These are phyloP conservation scores for Astragalus membranaceus DNA, from an alignment of 306 rosid genomes.

Conservation along the genomic window DNA sequence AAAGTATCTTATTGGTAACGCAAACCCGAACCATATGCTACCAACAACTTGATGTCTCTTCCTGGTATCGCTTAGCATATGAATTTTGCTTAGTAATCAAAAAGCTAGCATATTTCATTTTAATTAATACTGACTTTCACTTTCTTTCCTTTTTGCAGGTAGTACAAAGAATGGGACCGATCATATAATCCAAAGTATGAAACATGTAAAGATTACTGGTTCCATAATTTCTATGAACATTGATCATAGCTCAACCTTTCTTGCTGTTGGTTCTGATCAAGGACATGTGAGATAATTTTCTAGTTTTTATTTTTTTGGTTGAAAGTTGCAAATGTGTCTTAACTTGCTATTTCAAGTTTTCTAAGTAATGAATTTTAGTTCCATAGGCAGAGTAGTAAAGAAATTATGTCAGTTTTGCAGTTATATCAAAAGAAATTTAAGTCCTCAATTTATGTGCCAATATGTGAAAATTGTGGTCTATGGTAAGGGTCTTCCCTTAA, in stretches of 20 bases:
- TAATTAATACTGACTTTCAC: slow-evolving; percentile 2
- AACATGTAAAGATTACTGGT: slow-evolving; percentile 54
- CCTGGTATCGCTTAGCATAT: slow-evolving; percentile 45
- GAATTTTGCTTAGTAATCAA: slow-evolving; percentile 3
- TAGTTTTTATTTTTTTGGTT: no score
- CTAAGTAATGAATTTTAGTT: no score
- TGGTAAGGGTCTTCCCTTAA: background rate
- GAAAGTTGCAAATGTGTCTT: no score
- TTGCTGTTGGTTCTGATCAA: no score
- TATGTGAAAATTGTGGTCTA: background rate
- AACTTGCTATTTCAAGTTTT: no score
- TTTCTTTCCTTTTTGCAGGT: slow-evolving; percentile 37
- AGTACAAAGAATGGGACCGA: slow-evolving; percentile 67
- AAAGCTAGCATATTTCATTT: background rate
- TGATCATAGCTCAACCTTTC: no score
- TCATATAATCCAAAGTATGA: slow-evolving; percentile 65
- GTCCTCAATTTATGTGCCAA: background rate
- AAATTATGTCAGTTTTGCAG: background rate
- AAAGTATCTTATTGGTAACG: no score
- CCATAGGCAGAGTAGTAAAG: no score
- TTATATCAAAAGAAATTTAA: slow-evolving; percentile 7
- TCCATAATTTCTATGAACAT: slow-evolving; percentile 45
- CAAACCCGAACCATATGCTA: slow-evolving; percentile 70
- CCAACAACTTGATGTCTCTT: slow-evolving; percentile 62
- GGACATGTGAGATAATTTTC: no score